Conservation (phyloP, 169 alveolate genomes). For the Besnoitia besnoiti region DNA sequence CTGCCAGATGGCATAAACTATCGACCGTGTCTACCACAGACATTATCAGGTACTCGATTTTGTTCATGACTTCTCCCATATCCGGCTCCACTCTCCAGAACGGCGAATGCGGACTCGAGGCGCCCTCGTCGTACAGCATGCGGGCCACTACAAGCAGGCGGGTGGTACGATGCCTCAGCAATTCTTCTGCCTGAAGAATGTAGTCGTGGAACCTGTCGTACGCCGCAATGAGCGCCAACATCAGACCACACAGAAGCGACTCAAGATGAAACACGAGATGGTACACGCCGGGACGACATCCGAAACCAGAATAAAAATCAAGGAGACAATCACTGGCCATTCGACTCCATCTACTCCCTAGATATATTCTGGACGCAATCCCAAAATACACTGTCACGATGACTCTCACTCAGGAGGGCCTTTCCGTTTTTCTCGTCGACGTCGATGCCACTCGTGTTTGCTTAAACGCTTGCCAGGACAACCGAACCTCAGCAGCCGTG, state of each 20-base stretch:
- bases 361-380: too few species aligned
- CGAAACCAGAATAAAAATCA: too few species aligned
- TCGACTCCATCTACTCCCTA: too few species aligned
- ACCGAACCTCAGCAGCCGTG: background rate
- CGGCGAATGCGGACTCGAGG: constrained; percentile 1
- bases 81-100: constrained; percentile 16
- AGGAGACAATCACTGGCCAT: too few species aligned
- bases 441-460: constrained; percentile 4
- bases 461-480: background rate
- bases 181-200: constrained; percentile 24
- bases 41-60: constrained; percentile 28
- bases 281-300: too few species aligned
- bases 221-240: too few species aligned
- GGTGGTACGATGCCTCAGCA: constrained; percentile 30
- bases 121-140: constrained; percentile 39
- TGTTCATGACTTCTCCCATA: constrained; percentile 26
- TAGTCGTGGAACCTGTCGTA: constrained; percentile 23
- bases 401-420: background rate
- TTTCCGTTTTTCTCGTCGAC: background rate
- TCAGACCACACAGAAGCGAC: too few species aligned
- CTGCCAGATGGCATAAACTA: constrained; percentile 27
- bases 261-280: too few species aligned
- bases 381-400: too few species aligned
- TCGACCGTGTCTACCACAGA: constrained; percentile 36
- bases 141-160: constrained; percentile 31